These are phyloP conservation scores for Solanum rostratum DNA, from an alignment of 257 asterid species.

Conservation along the genomic window DNA sequence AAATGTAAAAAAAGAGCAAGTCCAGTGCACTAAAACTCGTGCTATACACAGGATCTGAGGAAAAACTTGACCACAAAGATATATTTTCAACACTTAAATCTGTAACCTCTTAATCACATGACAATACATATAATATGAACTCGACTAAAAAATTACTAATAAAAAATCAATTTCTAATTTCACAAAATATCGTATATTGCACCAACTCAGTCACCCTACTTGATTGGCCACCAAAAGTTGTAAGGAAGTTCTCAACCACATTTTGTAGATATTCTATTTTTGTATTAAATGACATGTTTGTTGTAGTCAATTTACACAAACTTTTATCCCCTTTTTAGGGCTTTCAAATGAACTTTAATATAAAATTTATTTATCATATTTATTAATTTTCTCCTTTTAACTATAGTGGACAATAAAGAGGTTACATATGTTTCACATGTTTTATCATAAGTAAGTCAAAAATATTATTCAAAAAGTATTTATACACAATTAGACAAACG, in stretches of 20 bases:
- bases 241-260: background rate
- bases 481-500: background rate
- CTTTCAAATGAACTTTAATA: background rate
- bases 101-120: too few relatives aligned
- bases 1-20: too few relatives aligned
- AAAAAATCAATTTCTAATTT: background rate
- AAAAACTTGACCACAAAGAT: too few relatives aligned
- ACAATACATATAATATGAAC: too few relatives aligned
- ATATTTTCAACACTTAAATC: too few relatives aligned
- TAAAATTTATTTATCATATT: background rate
- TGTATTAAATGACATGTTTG: background rate
- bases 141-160: accelerated
- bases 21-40: too few relatives aligned
- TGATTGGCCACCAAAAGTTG: background rate
- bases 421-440: background rate
- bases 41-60: too few relatives aligned
- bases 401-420: background rate
- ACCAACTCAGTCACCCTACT: accelerated
- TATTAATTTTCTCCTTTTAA: background rate
- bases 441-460: background rate
- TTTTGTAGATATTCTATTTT: background rate
- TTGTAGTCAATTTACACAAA: background rate
- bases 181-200: background rate
- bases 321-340: background rate
- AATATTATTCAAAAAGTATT: too few relatives aligned